phyloP scores from a whole-genome alignment of 768 basidiomycete species.

The Auriscalpium orientale region DNA sequence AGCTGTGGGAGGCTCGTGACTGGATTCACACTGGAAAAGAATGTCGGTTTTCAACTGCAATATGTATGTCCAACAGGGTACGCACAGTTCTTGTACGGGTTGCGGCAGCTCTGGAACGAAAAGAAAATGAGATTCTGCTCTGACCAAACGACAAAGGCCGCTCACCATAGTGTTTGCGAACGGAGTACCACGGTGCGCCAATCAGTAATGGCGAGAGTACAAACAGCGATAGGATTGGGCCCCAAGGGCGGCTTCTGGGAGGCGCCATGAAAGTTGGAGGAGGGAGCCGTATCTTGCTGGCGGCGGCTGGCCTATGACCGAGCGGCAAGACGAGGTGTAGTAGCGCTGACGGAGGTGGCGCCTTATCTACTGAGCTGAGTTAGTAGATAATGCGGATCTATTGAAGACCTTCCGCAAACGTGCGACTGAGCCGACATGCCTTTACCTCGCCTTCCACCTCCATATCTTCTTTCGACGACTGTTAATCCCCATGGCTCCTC shows the following conservation, averaged over 20 bases:
- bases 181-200: conserved; percentile 35
- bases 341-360: too few relatives aligned
- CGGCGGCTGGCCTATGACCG: too few relatives aligned
- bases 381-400: too few relatives aligned
- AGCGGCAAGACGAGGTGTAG: too few relatives aligned
- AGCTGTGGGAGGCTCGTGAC: conserved; percentile 56
- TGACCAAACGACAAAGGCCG: not conserved
- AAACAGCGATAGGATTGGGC: conserved; percentile 48
- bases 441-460: too few relatives aligned
- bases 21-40: conserved; percentile 31
- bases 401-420: too few relatives aligned
- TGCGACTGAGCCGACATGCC: too few relatives aligned
- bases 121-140: not conserved
- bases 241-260: conserved; percentile 30
- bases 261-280: not conserved
- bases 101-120: conserved; percentile 10
- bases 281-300: too few relatives aligned
- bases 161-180: conserved; percentile 27
- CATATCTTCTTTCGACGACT: too few relatives aligned
- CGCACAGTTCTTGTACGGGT: conserved; percentile 12
- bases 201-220: conserved; percentile 48
- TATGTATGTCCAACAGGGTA: not conserved
- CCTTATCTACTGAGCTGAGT: too few relatives aligned
- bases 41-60: not conserved
- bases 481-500: conserved; percentile 36